Percentiles rank a stretch among this genome's conserved stretches.
Evolutionary conservation across 495 filamentous ascomycete genomes (phyloP).

Genomic region (Collariella sp.): DNA sequence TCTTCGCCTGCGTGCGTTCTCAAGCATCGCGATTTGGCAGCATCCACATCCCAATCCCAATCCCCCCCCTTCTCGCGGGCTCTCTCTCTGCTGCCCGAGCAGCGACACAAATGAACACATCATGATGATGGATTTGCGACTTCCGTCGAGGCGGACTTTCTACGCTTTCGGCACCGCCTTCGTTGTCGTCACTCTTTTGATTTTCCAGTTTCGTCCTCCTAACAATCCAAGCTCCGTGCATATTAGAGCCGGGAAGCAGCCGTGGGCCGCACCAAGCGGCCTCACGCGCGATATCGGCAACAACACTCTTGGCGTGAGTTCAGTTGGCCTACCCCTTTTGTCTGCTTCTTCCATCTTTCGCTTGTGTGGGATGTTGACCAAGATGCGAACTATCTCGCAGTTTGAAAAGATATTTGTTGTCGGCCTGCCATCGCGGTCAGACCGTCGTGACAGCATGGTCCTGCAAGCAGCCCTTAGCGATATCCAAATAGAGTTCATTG

Average conservation of each 20-base stretch:
- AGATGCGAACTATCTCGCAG: constrained; percentile 15
- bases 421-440: constrained; percentile 37
- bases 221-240: too few species aligned
- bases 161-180: neutral
- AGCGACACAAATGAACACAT: neutral
- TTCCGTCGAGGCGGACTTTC: neutral
- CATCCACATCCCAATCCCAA: neutral
- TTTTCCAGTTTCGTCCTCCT: neutral
- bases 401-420: constrained; percentile 44
- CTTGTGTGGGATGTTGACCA: neutral
- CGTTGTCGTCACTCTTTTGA: neutral
- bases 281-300: neutral
- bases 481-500: constrained; percentile 42
- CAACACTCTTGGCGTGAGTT: neutral
- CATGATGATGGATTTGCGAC: neutral
- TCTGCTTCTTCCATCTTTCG: neutral
- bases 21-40: neutral
- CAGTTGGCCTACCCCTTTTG: neutral
- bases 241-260: too few species aligned
- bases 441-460: constrained; percentile 49
- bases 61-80: neutral
- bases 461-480: constrained; percentile 39
- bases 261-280: neutral
- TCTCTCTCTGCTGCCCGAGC: neutral
- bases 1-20: neutral